Percentiles rank a stretch among this genome's conserved stretches.
These are phyloP conservation scores for Vaccinium macrocarpon DNA, from an alignment of 148 eudicot genomes.

Conservation along the genomic window DNA sequence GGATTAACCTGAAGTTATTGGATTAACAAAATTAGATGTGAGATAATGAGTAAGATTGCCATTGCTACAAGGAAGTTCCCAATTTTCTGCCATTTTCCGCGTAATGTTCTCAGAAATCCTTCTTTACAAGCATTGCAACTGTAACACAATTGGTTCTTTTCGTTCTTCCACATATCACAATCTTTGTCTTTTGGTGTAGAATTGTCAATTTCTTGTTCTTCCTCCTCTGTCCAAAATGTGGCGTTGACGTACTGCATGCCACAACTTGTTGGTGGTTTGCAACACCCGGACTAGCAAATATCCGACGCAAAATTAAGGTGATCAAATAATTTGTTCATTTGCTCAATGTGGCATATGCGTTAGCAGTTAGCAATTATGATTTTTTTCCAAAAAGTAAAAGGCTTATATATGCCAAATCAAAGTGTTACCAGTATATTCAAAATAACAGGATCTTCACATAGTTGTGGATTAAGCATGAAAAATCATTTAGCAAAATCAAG, in stretches of 20 bases:
- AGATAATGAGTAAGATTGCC: slow-evolving; percentile 25
- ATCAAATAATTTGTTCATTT: neutral
- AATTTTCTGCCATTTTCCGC: slow-evolving; percentile 32
- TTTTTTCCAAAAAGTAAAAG: too few species aligned
- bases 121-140: slow-evolving; percentile 32
- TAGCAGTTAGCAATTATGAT: neutral
- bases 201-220: neutral
- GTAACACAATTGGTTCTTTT: slow-evolving; percentile 26
- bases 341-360: neutral
- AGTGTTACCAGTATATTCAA: neutral
- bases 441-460: neutral
- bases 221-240: slow-evolving; percentile 28
- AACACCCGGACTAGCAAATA: slow-evolving; percentile 34
- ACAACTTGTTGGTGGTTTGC: slow-evolving; percentile 37
- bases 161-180: slow-evolving; percentile 39
- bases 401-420: neutral
- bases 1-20: too few species aligned
- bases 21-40: slow-evolving; percentile 28
- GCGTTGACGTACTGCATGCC: slow-evolving; percentile 38
- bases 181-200: slow-evolving; percentile 14
- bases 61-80: slow-evolving; percentile 30
- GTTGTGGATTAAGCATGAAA: neutral
- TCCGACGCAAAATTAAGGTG: neutral
- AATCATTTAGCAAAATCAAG: neutral
- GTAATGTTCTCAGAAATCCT: slow-evolving; percentile 20